Conservation (phyloP, 768 basidiomycete genomes). For the Boletus rufocinnamomeus region DNA sequence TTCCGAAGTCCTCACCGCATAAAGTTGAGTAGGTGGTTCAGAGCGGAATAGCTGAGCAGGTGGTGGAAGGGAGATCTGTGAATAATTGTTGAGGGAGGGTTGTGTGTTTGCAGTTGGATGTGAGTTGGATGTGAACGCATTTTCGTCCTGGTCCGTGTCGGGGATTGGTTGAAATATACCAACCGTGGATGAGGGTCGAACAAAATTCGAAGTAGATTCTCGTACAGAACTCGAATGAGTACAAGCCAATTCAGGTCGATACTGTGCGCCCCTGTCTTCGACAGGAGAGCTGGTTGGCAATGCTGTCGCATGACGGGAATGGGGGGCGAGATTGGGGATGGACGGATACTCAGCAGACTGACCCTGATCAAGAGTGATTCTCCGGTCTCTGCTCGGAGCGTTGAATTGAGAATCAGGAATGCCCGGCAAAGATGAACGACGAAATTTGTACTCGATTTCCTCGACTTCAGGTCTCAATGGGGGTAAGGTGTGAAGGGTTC, state of each 20-base stretch:
- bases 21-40: conserved; percentile 32
- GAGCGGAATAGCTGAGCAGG: conserved; percentile 33
- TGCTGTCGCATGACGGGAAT: conserved; percentile 6
- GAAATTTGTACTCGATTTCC: conserved; percentile 34
- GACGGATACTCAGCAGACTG: conserved; percentile 18
- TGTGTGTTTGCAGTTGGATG: conserved; percentile 5
- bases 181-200: conserved; percentile 24
- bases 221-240: conserved; percentile 22
- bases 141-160: conserved; percentile 11
- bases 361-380: conserved; percentile 15
- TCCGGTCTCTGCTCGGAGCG: conserved; percentile 14
- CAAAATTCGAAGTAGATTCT: conserved; percentile 19
- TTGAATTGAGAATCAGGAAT: conserved; percentile 13
- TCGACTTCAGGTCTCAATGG: conserved; percentile 29
- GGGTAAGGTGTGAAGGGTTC: conserved; percentile 27
- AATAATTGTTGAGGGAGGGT: conserved; percentile 12
- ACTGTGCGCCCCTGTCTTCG: conserved; percentile 15
- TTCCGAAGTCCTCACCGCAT: conserved; percentile 30
- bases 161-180: conserved; percentile 15
- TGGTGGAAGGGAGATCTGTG: conserved; percentile 36
- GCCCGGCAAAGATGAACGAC: conserved; percentile 33
- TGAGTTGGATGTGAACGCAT: conserved; percentile 12
- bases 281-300: conserved; percentile 5
- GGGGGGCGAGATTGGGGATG: neutral
- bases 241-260: conserved; percentile 19